These are phyloP conservation scores for Apiospora saccharicola DNA, from an alignment of 2,329 filamentous ascomycete species.

Conservation along the genomic window DNA sequence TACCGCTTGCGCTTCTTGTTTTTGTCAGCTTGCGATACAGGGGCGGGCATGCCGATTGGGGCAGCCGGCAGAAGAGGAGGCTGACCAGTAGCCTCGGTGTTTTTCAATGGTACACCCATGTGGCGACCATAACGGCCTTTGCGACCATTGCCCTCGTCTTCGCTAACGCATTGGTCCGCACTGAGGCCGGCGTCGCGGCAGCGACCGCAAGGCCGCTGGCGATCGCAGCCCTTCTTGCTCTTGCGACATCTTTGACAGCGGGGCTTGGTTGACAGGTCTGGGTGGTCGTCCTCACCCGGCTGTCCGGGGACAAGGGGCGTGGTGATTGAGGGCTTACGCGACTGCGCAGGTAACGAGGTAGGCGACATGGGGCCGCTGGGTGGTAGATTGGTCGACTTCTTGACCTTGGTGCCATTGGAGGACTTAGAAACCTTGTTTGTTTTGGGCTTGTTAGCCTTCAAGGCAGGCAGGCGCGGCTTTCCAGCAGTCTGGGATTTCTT, in stretches of 20 bases:
- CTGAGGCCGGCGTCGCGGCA: conserved; percentile 96
- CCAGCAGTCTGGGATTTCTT: conserved; percentile 52
- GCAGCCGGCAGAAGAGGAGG: conserved; percentile 48
- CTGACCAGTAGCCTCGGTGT: conserved; percentile 54
- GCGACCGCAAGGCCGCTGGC: conserved; percentile 91
- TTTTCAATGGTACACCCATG: conserved; percentile 72
- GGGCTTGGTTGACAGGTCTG: conserved; percentile 92
- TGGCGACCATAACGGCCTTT: conserved; percentile 88
- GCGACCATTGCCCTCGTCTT: conserved; percentile 96
- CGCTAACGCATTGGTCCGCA: conserved; percentile 92
- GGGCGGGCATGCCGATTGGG: conserved; percentile 48
- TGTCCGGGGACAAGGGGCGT: conserved; percentile 61
- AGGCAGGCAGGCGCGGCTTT: conserved; percentile 41
- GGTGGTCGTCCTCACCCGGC: conserved; percentile 85
- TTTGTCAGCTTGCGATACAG: conserved; percentile 53
- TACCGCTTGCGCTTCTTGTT: conserved; percentile 70
- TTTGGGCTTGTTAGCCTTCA: conserved; percentile 57
- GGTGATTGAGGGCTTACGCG: conserved; percentile 78
- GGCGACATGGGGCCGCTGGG: conserved; percentile 63
- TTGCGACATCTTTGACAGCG: conserved; percentile 98
- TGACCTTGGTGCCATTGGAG: conserved; percentile 56
- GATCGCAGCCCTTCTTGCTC: conserved; percentile 99
- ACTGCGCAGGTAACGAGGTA: conserved; percentile 69
- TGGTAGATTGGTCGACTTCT: conserved; percentile 54
- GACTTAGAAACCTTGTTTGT: conserved; percentile 48